Base-by-base conservation (phyloP, 2,329 filamentous ascomycete species). In the Penicillium nordicum region DNA sequence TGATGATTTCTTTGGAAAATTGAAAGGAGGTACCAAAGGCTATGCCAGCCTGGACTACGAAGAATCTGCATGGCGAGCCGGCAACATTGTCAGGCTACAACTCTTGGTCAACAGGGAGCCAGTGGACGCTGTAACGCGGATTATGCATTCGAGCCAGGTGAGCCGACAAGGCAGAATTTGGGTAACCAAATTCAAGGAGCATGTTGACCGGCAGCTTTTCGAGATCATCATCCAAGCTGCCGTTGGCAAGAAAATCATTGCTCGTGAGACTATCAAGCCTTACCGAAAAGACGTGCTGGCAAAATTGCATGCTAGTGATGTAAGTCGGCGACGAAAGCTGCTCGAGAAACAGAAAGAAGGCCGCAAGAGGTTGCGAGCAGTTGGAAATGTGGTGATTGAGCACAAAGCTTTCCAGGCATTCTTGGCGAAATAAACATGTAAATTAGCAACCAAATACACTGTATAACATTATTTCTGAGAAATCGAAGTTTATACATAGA, bases 21-120 rank as follows among this genome's bases (percentile, higher is more conserved):
- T 99, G 51, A 99, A 99, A 74, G 90, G 92, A 37, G 84, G 86
- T 0, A 97, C 92, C 52, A 97, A 96, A 72, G 94, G 94, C 11
- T 99, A 99, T 67, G 94, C 94, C 0, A 94, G 89, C 36, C 83
- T 99, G 5, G 94, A 99, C 73, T 99, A 99, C 72, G 94, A 99
- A 76, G 94, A 99, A 66, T 88, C 92, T 0, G 93, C 90, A 0
- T 99, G 92, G 84, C 85, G 88, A 23, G 78, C 84, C 58, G 90
- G 88, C 68, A 86, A 86, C 59, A 86, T 99, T 40, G 85, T 90
- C 59, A 97, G 97, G 75, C 81, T 99, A 36, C 92, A 97, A 72
- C 80, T 99, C 2, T 83, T 97, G 8, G 93, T 99, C 61, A 99
- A 99, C 75, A 95, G 94, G 73, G 81, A 84, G 27, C 89, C 94